Base-by-base conservation (phyloP, 352 stramenopile species). In the Phytophthora ohioensis region DNA sequence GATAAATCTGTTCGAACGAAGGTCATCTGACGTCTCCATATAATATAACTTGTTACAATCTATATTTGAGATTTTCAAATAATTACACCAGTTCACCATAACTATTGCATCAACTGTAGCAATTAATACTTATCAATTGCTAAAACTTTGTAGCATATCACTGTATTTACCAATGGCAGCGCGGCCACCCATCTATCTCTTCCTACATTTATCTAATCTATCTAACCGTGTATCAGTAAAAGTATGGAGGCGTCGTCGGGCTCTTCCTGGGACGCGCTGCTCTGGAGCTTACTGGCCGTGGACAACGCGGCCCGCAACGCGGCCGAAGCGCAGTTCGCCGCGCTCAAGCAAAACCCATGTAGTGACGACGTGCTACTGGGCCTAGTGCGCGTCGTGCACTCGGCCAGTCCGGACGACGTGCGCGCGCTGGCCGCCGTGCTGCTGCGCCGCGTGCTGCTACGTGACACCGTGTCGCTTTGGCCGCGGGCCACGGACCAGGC, bases 401-500 rank as follows among this genome's bases (percentile, higher is more conserved):
- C 85, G 36, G 12, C 47, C 34, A 75, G 76, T 32, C 73, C 79
- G 27, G 87, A 94, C 58, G 86, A 93, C 62, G 77, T 94, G 12
- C 88, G 88, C 35, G 81, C 81, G 0, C 65, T 96, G 53, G 85
- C 87, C 34, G 87, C 88, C 34, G 85, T 96, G 42, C 75, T 96
- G 13, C 63, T 96, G 53, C 82, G 87, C 2, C 85, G 87, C 60
- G 87, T 94, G 57, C 59, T 96, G 60, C 71, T 96, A 15, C 85
- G 84, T 4, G 88, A 96, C 64, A 78, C 85, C 9, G 85, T 94
- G 36, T 93, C 85, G 45, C 78, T 95, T 6, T 95, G 88, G 88
- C 84, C 83, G 12, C 68, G 85, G 12, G 88, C 85, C 11, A 84
- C 73, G 2, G 75, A 82, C 2, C 52, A 57, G 8, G 85, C 85